Conservation (phyloP, 1,139 yeast species). For the Nakaseomyces kungkrabaensis region DNA sequence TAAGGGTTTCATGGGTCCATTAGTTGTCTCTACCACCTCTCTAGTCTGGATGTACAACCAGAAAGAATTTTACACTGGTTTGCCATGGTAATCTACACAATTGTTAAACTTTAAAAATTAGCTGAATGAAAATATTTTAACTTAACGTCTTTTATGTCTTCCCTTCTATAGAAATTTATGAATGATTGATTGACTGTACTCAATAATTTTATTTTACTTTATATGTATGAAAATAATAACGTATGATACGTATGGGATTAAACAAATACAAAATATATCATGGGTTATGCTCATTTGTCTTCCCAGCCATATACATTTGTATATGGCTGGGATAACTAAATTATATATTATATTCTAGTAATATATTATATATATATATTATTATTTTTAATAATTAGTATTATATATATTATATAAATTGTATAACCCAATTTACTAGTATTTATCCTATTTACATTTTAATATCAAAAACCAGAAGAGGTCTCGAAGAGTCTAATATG, state of each 20-base stretch:
- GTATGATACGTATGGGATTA: no score
- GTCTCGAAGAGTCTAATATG: constrained; percentile 28
- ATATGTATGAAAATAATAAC: no score
- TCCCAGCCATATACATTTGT: not conserved
- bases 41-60: constrained; percentile 52
- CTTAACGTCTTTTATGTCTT: not conserved
- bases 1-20: constrained; percentile 82
- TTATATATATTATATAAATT: no score
- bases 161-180: not conserved
- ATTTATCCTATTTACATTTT: no score
- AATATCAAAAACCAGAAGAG: constrained; percentile 15
- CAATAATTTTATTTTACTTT: no score
- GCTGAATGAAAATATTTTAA: not conserved
- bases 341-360: no score
- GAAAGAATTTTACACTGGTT: constrained; percentile 42
- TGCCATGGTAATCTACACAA: constrained; percentile 12
- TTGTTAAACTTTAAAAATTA: not conserved
- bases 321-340: no score
- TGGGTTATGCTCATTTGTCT: not conserved
- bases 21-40: constrained; percentile 52
- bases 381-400: no score
- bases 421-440: no score
- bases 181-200: not conserved
- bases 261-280: not conserved
- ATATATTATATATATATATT: no score